Conservation (phyloP, 768 basidiomycete genomes). For the Psilocybe cyanescens region DNA sequence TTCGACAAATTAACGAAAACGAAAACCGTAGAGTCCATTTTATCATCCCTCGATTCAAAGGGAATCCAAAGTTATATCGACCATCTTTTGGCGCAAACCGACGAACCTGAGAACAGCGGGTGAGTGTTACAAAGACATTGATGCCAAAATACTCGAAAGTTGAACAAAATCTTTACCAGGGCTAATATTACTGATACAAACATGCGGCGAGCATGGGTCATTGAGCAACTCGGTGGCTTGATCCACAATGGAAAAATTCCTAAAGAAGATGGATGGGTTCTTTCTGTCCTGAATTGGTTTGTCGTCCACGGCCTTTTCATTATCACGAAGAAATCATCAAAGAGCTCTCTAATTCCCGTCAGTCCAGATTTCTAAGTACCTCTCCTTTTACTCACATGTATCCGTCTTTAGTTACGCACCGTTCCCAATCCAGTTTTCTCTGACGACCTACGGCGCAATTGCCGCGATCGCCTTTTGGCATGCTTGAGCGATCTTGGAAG, state of each 20-base stretch:
- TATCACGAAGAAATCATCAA: conserved; percentile 73
- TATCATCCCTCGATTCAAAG: conserved; percentile 70
- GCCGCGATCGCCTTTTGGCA: conserved; percentile 70
- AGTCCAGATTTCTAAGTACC: conserved; percentile 27
- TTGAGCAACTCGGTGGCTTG: conserved; percentile 82
- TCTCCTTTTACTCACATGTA: background rate
- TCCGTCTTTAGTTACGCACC: conserved; percentile 53
- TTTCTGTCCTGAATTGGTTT: conserved; percentile 79
- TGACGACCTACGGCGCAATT: conserved; percentile 67
- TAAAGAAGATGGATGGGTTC: conserved; percentile 80
- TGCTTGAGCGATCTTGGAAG: conserved; percentile 76
- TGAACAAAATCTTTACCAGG: conserved; percentile 31
- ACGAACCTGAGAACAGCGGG: conserved; percentile 49
- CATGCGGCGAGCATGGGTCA: conserved; percentile 75
- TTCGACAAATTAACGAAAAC: conserved; percentile 94
- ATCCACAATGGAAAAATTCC: conserved; percentile 81
- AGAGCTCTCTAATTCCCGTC: conserved; percentile 62
- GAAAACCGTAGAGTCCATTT: conserved; percentile 87
- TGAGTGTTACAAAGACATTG: conserved; percentile 32
- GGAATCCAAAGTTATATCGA: conserved; percentile 81
- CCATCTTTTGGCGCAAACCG: conserved; percentile 68
- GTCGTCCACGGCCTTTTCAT: conserved; percentile 80
- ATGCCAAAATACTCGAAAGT: background rate
- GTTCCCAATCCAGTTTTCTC: conserved; percentile 73
- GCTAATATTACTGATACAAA: conserved; percentile 50